A percentile compares a stretch with the other conserved stretches of the same genome.
Conservation (phyloP, 768 basidiomycete species). For the Pisolithus orientalis region DNA sequence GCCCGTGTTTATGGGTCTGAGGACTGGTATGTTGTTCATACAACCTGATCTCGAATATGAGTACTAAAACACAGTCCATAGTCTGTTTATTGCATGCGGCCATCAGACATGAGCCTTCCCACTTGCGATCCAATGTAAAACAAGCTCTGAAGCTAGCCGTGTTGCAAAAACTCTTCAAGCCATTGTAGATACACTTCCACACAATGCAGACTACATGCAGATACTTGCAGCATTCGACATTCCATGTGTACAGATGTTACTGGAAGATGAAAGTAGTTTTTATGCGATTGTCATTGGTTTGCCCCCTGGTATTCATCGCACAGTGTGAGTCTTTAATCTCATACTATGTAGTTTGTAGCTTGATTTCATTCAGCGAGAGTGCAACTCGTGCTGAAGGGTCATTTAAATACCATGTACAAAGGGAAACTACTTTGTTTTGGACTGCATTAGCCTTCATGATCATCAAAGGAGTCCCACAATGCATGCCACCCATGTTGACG, state of each 20-base stretch:
- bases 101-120: not conserved
- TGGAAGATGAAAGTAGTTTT: not conserved
- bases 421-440: not conserved
- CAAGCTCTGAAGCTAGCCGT: not conserved
- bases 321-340: not conserved
- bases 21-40: no score
- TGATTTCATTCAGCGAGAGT: not conserved
- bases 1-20: no score
- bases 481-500: not conserved
- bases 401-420: not conserved
- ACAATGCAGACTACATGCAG: not conserved
- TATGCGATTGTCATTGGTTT: not conserved
- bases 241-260: not conserved
- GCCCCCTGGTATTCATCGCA: not conserved
- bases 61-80: no score
- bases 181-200: not conserved
- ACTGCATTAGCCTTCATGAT: not conserved
- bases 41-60: no score
- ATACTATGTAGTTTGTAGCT: not conserved
- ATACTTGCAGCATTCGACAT: not conserved
- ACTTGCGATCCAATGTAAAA: not conserved
- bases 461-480: not conserved
- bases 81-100: no score
- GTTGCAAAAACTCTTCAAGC: not conserved
- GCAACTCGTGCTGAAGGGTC: not conserved